phyloP scores from a whole-genome alignment of 129 eudicot genomes.

The Flaveria linearis region DNA sequence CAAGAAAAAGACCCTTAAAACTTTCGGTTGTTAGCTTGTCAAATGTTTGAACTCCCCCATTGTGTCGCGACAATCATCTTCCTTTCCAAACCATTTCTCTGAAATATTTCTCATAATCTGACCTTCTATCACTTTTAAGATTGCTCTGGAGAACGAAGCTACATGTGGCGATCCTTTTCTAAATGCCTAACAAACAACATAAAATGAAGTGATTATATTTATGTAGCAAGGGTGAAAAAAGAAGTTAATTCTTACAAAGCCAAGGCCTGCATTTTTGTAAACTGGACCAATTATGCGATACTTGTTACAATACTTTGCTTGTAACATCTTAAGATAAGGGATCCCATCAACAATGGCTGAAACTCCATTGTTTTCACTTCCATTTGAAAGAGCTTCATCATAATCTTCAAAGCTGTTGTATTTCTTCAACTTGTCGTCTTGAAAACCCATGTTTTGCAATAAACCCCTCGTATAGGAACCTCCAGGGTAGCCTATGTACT shows the following conservation, averaged over 20 bases:
- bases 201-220: no score
- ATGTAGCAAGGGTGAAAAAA: not conserved
- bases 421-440: constrained; percentile 15
- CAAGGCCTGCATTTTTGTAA: constrained; percentile 52
- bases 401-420: constrained; percentile 27
- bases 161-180: constrained; percentile 59
- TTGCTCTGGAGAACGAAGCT: constrained; percentile 51
- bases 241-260: constrained; percentile 45
- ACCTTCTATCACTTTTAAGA: constrained; percentile 49
- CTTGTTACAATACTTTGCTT: constrained; percentile 41
- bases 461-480: constrained; percentile 48
- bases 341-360: constrained; percentile 59
- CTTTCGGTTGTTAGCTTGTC: constrained; percentile 41
- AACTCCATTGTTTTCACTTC: constrained; percentile 39
- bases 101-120: constrained; percentile 42
- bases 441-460: constrained; percentile 28
- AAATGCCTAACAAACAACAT: constrained; percentile 49
- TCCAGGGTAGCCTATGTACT: constrained; percentile 41
- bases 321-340: constrained; percentile 57
- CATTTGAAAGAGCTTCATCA: constrained; percentile 37
- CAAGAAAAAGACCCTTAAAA: constrained; percentile 49
- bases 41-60: constrained; percentile 12
- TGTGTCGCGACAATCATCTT: constrained; percentile 22
- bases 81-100: constrained; percentile 42
- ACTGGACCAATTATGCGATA: constrained; percentile 45